Evolutionary conservation across 2,329 filamentous ascomycete genomes (phyloP), one percentile per base, ranked within the genome.

Genomic region (Hypoxylon sp.): DNA sequence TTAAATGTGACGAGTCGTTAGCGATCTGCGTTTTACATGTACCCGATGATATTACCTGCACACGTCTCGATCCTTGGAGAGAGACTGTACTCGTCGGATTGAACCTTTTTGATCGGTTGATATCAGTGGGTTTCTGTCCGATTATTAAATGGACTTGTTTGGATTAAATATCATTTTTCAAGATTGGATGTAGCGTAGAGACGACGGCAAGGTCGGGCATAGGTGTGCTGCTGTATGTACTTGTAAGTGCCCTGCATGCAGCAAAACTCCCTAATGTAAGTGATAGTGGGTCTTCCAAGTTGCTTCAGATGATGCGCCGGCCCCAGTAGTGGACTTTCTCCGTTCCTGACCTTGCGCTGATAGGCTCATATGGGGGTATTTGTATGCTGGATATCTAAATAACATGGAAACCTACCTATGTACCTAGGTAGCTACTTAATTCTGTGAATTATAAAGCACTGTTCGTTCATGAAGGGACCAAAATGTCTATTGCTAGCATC

Each of bases 1-100:
- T 65, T 61, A 60, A 68, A 59, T 56, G 40, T 65, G 57, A 65
- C 57, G 18, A 68, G 56, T 65, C 53, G 45, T 62, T 16, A 4
- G 42, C 24, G 57, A 68, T 68, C 61, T 62, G 65, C 65, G 54
- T 9, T 40, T 50, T 28, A n/a, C 38, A 42, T 28, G 44, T 48
- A 54, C 42, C 6, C 26, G 12, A 38, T 45, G 40, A 50, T n/a
- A n/a, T 49, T 61, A 57, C 38, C 32, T 57, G 57, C 51, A 65
- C 45, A 54, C 49, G 12, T 42, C 45, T 54, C 28, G 45, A 52
- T 56, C 46, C 30, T 30, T 8, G 16, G 8, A 7, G 14, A 36
- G 26, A 18, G 11, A 30, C 12, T 26, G 16, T 16, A 36, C 46
- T 28, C 14, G 18, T 24, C n/a, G 20, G 26, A 11, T 26, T 26